phyloP scores from a whole-genome alignment of 495 filamentous ascomycete genomes.

The Massariosphaeria phaeospora region DNA sequence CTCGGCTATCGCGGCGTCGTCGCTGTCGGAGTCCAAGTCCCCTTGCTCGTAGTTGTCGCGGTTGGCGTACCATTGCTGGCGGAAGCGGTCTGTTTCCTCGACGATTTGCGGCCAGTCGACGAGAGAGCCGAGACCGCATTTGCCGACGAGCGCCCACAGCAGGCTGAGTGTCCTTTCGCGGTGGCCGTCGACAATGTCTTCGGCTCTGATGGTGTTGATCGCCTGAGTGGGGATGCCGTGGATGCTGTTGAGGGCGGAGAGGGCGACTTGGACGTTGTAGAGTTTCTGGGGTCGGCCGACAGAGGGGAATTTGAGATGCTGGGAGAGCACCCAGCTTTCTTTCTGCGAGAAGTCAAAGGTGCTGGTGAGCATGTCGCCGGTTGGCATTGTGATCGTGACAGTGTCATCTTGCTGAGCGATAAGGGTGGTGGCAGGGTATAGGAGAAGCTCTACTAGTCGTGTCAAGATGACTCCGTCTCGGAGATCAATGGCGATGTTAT shows the following conservation, averaged over 20 bases:
- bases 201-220: conserved; percentile 46
- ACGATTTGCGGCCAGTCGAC: conserved; percentile 53
- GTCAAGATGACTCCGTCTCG: conserved; percentile 60
- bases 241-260: conserved; percentile 49
- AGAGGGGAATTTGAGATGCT: conserved; percentile 57
- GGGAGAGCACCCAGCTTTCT: conserved; percentile 48
- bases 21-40: conserved; percentile 16
- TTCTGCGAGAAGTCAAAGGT: conserved; percentile 30
- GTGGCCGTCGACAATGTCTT: conserved; percentile 63
- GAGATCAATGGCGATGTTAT: conserved; percentile 60
- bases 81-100: conserved; percentile 46
- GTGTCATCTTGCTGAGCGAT: conserved; percentile 31
- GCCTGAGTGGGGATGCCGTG: conserved; percentile 37
- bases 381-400: conserved; percentile 42
- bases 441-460: conserved; percentile 56
- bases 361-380: conserved; percentile 40
- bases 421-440: conserved; percentile 43
- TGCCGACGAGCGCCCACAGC: conserved; percentile 57
- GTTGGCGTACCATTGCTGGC: conserved; percentile 32
- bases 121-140: conserved; percentile 50
- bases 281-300: conserved; percentile 54
- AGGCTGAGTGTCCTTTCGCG: conserved; percentile 62
- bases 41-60: conserved; percentile 19
- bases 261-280: conserved; percentile 57
- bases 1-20: conserved; percentile 23